Evolutionary conservation across 164 flowering plant genomes (phyloP).

Genomic region (Sedum album): DNA sequence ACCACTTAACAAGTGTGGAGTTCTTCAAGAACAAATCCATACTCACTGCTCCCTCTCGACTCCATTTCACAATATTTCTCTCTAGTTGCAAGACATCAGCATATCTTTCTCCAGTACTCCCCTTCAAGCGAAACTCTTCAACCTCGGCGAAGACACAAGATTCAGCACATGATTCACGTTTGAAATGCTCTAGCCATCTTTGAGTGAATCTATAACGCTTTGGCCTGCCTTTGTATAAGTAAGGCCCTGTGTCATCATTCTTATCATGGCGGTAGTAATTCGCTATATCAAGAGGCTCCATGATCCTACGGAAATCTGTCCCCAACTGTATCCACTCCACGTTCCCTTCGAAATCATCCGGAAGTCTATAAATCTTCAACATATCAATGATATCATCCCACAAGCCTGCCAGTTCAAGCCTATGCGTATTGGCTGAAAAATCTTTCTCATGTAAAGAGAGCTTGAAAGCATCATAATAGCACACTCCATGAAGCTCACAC

Average conservation of each 20-base stretch:
- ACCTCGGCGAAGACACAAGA: conserved; percentile 57
- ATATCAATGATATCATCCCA: conserved; percentile 76
- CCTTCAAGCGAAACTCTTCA: conserved; percentile 30
- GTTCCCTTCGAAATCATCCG: conserved; percentile 52
- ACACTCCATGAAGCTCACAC: conserved; percentile 27
- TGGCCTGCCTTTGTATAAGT: conserved; percentile 55
- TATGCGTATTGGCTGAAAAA: conserved; percentile 51
- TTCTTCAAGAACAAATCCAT: conserved; percentile 39
- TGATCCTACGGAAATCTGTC: conserved; percentile 47
- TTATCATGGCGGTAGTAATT: conserved; percentile 68
- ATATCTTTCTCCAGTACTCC: conserved; percentile 9
- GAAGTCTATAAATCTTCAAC: conserved; percentile 54
- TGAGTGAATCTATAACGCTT: conserved; percentile 54
- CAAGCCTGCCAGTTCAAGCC: conserved; percentile 60
- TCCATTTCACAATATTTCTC: conserved; percentile 24
- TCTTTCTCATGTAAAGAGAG: conserved; percentile 31
- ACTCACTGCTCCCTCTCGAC: conserved; percentile 7
- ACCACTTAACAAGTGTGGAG: conserved; percentile 63
- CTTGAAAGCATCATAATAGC: conserved; percentile 74
- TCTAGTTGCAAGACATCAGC: conserved; percentile 25
- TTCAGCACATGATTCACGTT: conserved; percentile 24
- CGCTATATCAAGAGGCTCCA: conserved; percentile 84
- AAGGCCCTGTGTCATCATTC: conserved; percentile 64
- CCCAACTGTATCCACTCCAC: conserved; percentile 52
- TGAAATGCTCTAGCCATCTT: conserved; percentile 42